Evolutionary conservation across 2,329 filamentous ascomycete species (phyloP).

Genomic region (Neofusicoccum laricinum): DNA sequence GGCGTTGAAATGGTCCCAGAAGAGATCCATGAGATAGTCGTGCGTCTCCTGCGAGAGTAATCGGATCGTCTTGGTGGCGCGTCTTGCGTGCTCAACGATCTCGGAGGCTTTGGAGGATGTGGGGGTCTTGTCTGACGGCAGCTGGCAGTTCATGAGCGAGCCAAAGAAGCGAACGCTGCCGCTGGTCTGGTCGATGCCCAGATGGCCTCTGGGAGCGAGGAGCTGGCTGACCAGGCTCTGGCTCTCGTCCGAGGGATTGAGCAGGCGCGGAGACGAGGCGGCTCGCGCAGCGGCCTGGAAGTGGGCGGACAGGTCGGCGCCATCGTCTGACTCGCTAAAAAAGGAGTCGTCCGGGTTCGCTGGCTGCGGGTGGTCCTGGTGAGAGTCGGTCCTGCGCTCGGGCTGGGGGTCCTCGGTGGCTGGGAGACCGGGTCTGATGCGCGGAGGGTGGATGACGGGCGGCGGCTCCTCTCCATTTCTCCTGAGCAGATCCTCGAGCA

Average conservation of each 20-base stretch:
- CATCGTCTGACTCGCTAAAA: slow-evolving; percentile 23
- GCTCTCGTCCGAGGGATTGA: slow-evolving; percentile 28
- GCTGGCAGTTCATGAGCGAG: slow-evolving; percentile 53
- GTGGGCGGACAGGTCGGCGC: not conserved
- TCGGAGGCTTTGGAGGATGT: slow-evolving; percentile 24
- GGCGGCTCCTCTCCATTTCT: slow-evolving; percentile 51
- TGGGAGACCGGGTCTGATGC: slow-evolving; percentile 41
- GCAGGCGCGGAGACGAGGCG: slow-evolving; percentile 30
- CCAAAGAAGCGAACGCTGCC: slow-evolving; percentile 54
- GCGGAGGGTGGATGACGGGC: slow-evolving; percentile 53
- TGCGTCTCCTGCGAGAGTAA: slow-evolving; percentile 47
- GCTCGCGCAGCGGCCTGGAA: slow-evolving; percentile 18
- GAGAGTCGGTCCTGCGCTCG: not conserved
- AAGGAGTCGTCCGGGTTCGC: slow-evolving; percentile 30
- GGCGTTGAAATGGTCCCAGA: slow-evolving; percentile 53
- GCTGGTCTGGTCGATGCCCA: slow-evolving; percentile 52
- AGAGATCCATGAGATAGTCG: slow-evolving; percentile 52
- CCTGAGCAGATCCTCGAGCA: slow-evolving; percentile 52
- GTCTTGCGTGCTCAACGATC: slow-evolving; percentile 41
- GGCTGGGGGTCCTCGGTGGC: slow-evolving; percentile 28
- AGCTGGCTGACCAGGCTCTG: slow-evolving; percentile 45
- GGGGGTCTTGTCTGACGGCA: slow-evolving; percentile 40
- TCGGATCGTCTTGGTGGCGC: slow-evolving; percentile 49
- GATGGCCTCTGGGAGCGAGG: slow-evolving; percentile 49
- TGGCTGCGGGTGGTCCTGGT: slow-evolving; percentile 23